phyloP scores from a whole-genome alignment of 805 yeast species.

The Pichia manshurica region DNA sequence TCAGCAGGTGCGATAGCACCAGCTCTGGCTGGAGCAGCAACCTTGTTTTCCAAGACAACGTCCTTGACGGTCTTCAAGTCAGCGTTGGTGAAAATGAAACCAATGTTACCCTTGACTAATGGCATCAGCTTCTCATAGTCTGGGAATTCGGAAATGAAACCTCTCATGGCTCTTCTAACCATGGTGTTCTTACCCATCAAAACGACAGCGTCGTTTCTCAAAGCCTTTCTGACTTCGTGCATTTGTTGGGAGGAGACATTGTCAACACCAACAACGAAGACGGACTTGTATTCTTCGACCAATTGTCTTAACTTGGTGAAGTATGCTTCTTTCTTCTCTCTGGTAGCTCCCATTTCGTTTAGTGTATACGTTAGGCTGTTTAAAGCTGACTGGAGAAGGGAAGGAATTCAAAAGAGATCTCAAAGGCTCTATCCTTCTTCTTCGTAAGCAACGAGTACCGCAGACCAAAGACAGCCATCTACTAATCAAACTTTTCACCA shows the following conservation, averaged over 20 bases:
- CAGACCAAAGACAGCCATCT: background rate
- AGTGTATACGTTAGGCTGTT: conserved; percentile 72
- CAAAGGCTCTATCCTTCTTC: too few species aligned
- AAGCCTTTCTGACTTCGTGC: conserved; percentile 98
- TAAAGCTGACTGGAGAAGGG: conserved; percentile 50
- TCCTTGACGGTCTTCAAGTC: conserved; percentile 93
- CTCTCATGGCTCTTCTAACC: conserved; percentile 99
- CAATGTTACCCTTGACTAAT: conserved; percentile 95
- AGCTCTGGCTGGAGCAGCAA: conserved; percentile 99
- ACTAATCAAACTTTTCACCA: background rate
- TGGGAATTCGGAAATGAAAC: conserved; percentile 88
- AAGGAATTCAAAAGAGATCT: background rate
- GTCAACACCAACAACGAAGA: conserved; percentile 99
- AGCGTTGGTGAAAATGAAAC: conserved; percentile 98
- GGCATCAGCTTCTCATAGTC: conserved; percentile 95
- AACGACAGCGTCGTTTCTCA: conserved; percentile 92
- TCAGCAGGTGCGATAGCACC: conserved; percentile 99
- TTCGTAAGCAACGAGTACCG: too few species aligned
- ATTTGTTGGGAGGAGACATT: conserved; percentile 99
- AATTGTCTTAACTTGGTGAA: conserved; percentile 91
- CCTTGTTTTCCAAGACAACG: conserved; percentile 81
- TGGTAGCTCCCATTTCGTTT: conserved; percentile 99
- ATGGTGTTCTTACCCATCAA: conserved; percentile 99
- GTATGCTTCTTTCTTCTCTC: conserved; percentile 96
- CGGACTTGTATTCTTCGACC: conserved; percentile 94